Percentiles rank a stretch among this genome's conserved stretches.
Evolutionary conservation across 2,329 filamentous ascomycete species (phyloP).

Genomic region (Emericellopsis atlantica): DNA sequence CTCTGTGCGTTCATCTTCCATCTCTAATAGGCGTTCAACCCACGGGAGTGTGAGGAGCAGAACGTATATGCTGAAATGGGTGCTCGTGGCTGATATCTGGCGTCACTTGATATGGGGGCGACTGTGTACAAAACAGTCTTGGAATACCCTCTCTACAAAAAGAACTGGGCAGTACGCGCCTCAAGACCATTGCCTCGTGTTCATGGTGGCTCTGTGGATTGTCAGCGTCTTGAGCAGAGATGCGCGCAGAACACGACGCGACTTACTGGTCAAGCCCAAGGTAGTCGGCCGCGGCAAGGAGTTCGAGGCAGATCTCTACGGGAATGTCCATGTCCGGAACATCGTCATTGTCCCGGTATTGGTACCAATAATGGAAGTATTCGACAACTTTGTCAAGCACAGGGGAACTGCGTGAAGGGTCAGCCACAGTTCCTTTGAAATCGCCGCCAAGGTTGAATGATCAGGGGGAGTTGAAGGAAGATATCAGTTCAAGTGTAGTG

Average conservation of each 20-base stretch:
- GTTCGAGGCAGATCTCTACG: slow-evolving; percentile 63
- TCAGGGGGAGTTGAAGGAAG: slow-evolving; percentile 2
- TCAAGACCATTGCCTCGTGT: too few relatives aligned
- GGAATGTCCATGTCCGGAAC: slow-evolving; percentile 74
- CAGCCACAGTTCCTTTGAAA: background rate
- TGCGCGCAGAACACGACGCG: too few relatives aligned
- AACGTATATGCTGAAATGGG: slow-evolving; percentile 44
- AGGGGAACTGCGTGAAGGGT: slow-evolving; percentile 4
- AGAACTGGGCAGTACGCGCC: too few relatives aligned
- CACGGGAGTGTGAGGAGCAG: slow-evolving; percentile 32
- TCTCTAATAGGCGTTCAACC: slow-evolving; percentile 40
- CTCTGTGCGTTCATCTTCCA: slow-evolving; percentile 31
- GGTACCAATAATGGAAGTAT: slow-evolving; percentile 75
- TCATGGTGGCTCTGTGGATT: too few relatives aligned
- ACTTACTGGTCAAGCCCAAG: slow-evolving; percentile 50
- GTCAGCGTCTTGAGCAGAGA: too few relatives aligned
- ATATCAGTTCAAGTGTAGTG: slow-evolving; percentile 55
- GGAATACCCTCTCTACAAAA: too few relatives aligned
- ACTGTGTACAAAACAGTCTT: background rate
- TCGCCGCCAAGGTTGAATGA: background rate
- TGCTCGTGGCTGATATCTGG: background rate
- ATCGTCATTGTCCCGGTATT: slow-evolving; percentile 55
- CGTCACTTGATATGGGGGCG: background rate
- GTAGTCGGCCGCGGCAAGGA: slow-evolving; percentile 68
- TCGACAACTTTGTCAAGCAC: slow-evolving; percentile 72